Evolutionary conservation across 2,329 filamentous ascomycete genomes (phyloP).

Genomic region (Penicillium occitanis): DNA sequence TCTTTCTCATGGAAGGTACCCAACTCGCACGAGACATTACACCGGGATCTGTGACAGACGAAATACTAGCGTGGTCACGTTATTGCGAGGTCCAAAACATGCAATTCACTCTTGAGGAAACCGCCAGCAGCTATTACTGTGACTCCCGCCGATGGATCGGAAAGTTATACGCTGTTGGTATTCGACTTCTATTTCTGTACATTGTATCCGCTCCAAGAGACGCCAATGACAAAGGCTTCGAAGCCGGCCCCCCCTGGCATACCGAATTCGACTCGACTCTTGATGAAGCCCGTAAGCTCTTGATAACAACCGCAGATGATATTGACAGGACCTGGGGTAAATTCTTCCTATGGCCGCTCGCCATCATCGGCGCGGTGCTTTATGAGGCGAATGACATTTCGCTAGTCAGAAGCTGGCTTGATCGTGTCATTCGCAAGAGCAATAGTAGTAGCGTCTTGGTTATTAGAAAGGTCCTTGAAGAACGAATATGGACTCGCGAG

Average conservation of each 20-base stretch:
- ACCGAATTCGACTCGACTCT: slow-evolving; percentile 6
- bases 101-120: slow-evolving; percentile 6
- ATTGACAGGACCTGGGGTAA: slow-evolving; percentile 18
- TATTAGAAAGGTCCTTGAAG: slow-evolving; percentile 17
- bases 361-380: slow-evolving; percentile 17
- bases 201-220: neutral
- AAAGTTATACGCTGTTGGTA: slow-evolving; percentile 17
- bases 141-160: slow-evolving; percentile 21
- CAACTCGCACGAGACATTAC: slow-evolving; percentile 3
- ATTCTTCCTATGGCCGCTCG: slow-evolving; percentile 19
- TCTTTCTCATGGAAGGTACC: slow-evolving; percentile 17
- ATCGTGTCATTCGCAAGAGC: slow-evolving; percentile 16
- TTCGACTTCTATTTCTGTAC: slow-evolving; percentile 18
- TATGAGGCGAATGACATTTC: slow-evolving; percentile 3
- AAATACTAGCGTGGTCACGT: slow-evolving; percentile 13
- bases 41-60: neutral
- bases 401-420: slow-evolving; percentile 17
- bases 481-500: slow-evolving; percentile 5
- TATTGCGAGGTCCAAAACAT: slow-evolving; percentile 12
- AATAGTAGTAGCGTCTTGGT: slow-evolving; percentile 9
- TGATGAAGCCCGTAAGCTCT: slow-evolving; percentile 5
- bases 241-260: neutral
- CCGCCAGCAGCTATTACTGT: slow-evolving; percentile 2
- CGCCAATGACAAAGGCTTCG: too few species aligned
- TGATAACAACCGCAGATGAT: slow-evolving; percentile 15